These are phyloP conservation scores for Arachis stenosperma DNA, from an alignment of 306 rosid genomes.

Conservation along the genomic window DNA sequence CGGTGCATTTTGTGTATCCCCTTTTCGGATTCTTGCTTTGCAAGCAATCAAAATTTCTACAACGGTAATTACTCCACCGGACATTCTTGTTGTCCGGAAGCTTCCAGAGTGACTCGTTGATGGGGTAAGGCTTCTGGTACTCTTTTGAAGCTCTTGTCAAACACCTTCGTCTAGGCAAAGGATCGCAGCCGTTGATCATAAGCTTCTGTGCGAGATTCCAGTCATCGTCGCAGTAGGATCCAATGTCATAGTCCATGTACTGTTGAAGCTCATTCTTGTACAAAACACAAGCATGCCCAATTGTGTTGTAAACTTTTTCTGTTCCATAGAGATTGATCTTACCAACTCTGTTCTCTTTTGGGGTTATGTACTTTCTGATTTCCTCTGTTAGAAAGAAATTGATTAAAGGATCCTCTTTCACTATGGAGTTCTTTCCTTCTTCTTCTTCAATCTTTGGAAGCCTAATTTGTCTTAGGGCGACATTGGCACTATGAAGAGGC, in stretches of 20 bases:
- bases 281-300: constrained; percentile 88
- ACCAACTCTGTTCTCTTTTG: constrained; percentile 73
- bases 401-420: constrained; percentile 78
- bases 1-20: constrained; percentile 76
- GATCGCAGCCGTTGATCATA: constrained; percentile 92
- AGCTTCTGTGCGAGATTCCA: constrained; percentile 88
- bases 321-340: constrained; percentile 64
- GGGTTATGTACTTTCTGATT: constrained; percentile 85
- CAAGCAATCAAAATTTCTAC: constrained; percentile 81
- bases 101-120: constrained; percentile 82
- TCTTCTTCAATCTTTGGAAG: constrained; percentile 59
- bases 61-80: constrained; percentile 82
- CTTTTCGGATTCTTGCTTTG: constrained; percentile 68
- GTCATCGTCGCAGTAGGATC: constrained; percentile 93
- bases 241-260: constrained; percentile 92
- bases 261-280: constrained; percentile 68
- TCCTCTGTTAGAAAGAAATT: constrained; percentile 77
- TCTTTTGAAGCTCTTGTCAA: constrained; percentile 82
- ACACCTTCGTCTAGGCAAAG: constrained; percentile 87
- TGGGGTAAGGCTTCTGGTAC: constrained; percentile 72
- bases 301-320: constrained; percentile 71
- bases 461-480: constrained; percentile 70
- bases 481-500: constrained; percentile 77
- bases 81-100: constrained; percentile 79
- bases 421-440: constrained; percentile 41